Evolutionary conservation across 306 rosid genomes (phyloP).

Genomic region (Oemleria cerasiformis): DNA sequence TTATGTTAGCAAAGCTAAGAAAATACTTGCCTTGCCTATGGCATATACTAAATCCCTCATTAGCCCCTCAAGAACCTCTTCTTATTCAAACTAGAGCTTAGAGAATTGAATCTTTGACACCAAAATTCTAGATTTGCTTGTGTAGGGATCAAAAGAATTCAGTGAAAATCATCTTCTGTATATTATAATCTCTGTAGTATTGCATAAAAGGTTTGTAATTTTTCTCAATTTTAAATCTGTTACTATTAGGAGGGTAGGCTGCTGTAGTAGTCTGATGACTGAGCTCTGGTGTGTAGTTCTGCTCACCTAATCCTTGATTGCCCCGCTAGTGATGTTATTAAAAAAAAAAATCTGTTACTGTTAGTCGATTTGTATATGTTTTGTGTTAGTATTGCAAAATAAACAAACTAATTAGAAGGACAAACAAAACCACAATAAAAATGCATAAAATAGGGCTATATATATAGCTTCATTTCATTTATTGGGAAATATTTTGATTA

Average conservation of each 20-base stretch:
- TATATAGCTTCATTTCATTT: background rate
- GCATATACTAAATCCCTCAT: slow-evolving; percentile 56
- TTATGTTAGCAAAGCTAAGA: slow-evolving; percentile 72
- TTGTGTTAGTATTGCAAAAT: no score
- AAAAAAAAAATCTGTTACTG: no score
- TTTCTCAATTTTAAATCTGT: no score
- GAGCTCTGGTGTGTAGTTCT: no score
- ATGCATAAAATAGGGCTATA: background rate
- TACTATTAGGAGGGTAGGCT: no score
- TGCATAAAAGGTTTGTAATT: background rate
- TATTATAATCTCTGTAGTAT: background rate
- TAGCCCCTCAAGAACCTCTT: slow-evolving; percentile 39
- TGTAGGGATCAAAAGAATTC: background rate
- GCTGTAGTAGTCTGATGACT: no score
- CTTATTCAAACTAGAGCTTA: slow-evolving; percentile 5
- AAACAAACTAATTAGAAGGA: no score
- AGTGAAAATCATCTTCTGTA: background rate
- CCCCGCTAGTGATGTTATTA: no score
- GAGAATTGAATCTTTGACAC: background rate
- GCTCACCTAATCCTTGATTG: no score
- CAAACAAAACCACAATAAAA: no score
- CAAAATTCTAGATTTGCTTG: background rate
- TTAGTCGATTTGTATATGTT: no score
- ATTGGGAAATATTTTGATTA: background rate
- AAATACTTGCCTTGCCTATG: slow-evolving; percentile 58